Percentiles rank a stretch among this genome's conserved stretches.
These are phyloP conservation scores for Exophiala calicioides DNA, from an alignment of 2,329 filamentous ascomycete species.

Conservation along the genomic window DNA sequence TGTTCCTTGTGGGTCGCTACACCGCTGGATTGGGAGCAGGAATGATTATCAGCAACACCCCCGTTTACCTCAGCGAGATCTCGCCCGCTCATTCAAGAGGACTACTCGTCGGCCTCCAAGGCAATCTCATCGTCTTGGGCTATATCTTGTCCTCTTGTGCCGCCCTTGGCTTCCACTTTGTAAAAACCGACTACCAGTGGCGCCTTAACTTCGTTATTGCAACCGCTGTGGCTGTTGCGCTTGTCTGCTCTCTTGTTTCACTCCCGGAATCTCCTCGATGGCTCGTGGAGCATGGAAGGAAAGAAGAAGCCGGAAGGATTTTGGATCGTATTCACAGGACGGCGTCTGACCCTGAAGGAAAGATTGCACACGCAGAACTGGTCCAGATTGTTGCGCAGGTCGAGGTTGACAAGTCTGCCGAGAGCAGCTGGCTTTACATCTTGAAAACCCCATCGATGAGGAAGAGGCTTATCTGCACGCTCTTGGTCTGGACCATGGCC, in stretches of 20 bases:
- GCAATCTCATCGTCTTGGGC: slow-evolving; percentile 32
- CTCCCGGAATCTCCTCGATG: slow-evolving; percentile 34
- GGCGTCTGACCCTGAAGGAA: slow-evolving; percentile 27
- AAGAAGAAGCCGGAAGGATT: slow-evolving; percentile 28
- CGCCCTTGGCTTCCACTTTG: slow-evolving; percentile 31
- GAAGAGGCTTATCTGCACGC: slow-evolving; percentile 34
- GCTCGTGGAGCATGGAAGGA: slow-evolving; percentile 29
- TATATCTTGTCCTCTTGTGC: slow-evolving; percentile 32
- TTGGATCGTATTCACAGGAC: slow-evolving; percentile 32
- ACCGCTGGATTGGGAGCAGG: slow-evolving; percentile 23
- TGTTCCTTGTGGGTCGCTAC: slow-evolving; percentile 22
- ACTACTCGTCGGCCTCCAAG: slow-evolving; percentile 29
- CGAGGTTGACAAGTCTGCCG: slow-evolving; percentile 31
- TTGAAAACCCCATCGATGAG: slow-evolving; percentile 32
- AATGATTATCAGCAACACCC: slow-evolving; percentile 22
- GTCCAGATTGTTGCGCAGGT: slow-evolving; percentile 36
- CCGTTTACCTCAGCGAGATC: slow-evolving; percentile 55
- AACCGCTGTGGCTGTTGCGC: slow-evolving; percentile 3
- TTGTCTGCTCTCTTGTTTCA: slow-evolving; percentile 8
- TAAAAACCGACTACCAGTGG: slow-evolving; percentile 32
- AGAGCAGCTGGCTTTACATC: slow-evolving; percentile 10
- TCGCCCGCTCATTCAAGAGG: slow-evolving; percentile 42
- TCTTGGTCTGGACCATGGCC: slow-evolving; percentile 36
- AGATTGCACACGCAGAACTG: slow-evolving; percentile 33
- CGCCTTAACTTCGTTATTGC: slow-evolving; percentile 19